Base-by-base conservation (phyloP, 257 asterid species). In the Solanum habrochaites region DNA sequence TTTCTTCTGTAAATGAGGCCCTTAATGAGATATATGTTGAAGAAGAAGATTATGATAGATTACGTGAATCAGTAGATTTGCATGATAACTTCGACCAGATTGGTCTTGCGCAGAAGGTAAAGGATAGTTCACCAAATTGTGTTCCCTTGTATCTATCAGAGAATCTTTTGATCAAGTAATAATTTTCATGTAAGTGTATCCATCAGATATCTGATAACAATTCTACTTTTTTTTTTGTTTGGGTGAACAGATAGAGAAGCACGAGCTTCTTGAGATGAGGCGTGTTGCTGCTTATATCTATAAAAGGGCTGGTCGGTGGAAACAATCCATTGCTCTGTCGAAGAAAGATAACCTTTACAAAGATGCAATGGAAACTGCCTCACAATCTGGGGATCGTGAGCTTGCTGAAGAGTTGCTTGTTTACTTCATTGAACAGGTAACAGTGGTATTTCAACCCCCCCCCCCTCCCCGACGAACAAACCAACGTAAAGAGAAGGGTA, bases 281-380 rank as follows among this genome's bases (percentile, higher is more conserved):
- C 98, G 99, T 83, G 99, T 97, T 88, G 98, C 99, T 84, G 98
- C 99, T 52, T 97, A 97, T 90, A 97, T 97, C 83, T 97, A 97
- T 93, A 97, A 97, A 94, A 97, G 94, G 92, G 99, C 99, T n/a
- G 99, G 99, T 72, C 93, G 99, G 88, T 97, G 99, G 99, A 96
- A 93, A 93, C 98, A 92, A 88, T 96, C 99, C 21, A 97, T 95
- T 89, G 98, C 99, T 67, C 88, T 97, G 92, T 97, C 99, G 71
- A 97, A 97, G 98, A 97, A 96, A 91, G 99, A 97, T 91, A 96
- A 92, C 84, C 94, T 96, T 49, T 97, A 97, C 94, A 96, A 92
- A 91, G 99, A 97, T 90, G 99, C 99, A 82, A 97, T 97, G 99
- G 99, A 96, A 92, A 97, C 99, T 37, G 98, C 99, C 86, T 97